Base-by-base conservation (phyloP, 2,329 filamentous ascomycete species). In the Aspergillus fischeri region DNA sequence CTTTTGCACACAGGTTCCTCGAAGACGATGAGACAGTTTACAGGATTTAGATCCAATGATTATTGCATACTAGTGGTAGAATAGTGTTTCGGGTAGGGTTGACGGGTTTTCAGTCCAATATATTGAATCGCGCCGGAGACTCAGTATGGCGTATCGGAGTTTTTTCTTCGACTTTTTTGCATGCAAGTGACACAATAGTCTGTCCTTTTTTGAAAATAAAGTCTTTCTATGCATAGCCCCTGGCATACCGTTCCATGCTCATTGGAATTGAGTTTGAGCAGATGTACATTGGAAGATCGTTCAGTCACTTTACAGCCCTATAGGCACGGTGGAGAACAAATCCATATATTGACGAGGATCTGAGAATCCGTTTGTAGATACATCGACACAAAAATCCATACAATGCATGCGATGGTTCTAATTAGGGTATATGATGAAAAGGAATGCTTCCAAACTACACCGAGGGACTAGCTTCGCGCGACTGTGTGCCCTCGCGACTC, bases 11-110 rank as follows among this genome's bases (percentile, higher is more conserved):
- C 54, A 78, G 75, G 75, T 79, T 73, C 65, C 72, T 77, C 49
- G 76, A 77, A 52, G 60, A 70, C 55, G 87, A 86, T 45, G 83
- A 88, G 51, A 78, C 86, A 59, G 85, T 90, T 48, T 90, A 89
- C 73, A 87, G 88, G 75, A 84, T 91, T 55, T 90, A 79, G 27
- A 75, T 63, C 17, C 32, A 55, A 20, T 14, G 45, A 28, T 54
- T 48, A 50, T 38, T 53, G 54, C 55, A 52, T 25, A 25, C 49
- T 44, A 38, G 32, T 38, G 14, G 32, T 38, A 38, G 32, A 38
- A 17, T 17, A 17, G 32, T 38, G 32, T 38, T 17, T 38, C 14
- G 14, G 32, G 32, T 7, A 38, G 5, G 14, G 14, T 17, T 17
- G 32, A 38, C 6, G 32, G 32, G 17, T 35, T 53, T 32, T 59